phyloP scores from a whole-genome alignment of 305 asterid genomes.

The Plantago coronopus region DNA sequence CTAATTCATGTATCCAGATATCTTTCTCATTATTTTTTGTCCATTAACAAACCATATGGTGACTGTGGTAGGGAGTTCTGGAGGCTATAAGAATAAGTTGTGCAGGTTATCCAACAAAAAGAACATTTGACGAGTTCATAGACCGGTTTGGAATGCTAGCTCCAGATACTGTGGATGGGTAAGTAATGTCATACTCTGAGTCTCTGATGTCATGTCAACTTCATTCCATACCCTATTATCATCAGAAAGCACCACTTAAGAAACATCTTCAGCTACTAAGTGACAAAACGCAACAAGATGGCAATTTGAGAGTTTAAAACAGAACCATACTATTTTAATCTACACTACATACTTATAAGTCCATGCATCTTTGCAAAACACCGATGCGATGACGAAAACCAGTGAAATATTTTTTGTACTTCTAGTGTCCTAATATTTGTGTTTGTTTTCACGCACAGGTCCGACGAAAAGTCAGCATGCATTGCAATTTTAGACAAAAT shows the following conservation, averaged over 20 bases:
- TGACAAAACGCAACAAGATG: not conserved
- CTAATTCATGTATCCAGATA: not conserved
- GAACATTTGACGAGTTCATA: constrained; percentile 90
- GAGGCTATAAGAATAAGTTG: constrained; percentile 98
- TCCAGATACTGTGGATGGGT: constrained; percentile 87
- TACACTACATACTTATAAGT: not conserved
- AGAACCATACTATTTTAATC: not conserved
- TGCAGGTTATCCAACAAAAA: constrained; percentile 94
- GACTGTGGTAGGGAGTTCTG: constrained; percentile 74
- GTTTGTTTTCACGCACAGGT: constrained; percentile 36
- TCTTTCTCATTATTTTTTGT: constrained; percentile 3
- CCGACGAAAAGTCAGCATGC: constrained; percentile 86
- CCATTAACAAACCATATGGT: constrained; percentile 26
- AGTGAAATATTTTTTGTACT: not conserved
- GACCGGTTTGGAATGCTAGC: constrained; percentile 92
- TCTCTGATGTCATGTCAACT: constrained; percentile 20
- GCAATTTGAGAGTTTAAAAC: not conserved
- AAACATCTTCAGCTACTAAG: constrained; percentile 11
- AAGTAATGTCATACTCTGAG: constrained; percentile 22
- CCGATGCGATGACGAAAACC: not conserved
- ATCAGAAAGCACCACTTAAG: constrained; percentile 3
- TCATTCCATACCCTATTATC: constrained; percentile 15
- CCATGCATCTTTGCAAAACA: constrained; percentile 5
- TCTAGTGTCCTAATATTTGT: constrained; percentile 1
- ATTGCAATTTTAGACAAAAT: constrained; percentile 70